phyloP scores from a whole-genome alignment of 2,329 filamentous ascomycete species.

The Raffaelea deltoideospora region DNA sequence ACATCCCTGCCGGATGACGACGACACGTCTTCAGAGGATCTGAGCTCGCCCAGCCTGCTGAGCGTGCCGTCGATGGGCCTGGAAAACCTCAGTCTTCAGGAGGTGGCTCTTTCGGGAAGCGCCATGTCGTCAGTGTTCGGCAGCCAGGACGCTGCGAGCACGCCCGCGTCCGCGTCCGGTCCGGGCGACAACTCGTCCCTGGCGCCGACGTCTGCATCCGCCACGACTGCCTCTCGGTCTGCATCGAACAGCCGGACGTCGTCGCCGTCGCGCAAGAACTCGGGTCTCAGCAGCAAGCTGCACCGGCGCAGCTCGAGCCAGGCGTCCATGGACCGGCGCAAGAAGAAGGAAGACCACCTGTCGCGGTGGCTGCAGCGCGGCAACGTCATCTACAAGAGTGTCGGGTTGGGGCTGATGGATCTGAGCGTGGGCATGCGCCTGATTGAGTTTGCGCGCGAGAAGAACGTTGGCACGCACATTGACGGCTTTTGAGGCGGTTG shows the following conservation, averaged over 20 bases:
- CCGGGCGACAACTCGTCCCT: neutral
- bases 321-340: constrained; percentile 10
- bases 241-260: constrained; percentile 10
- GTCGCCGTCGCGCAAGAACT: constrained; percentile 3
- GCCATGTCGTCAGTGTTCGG: constrained; percentile 25
- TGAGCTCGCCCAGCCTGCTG: constrained; percentile 2
- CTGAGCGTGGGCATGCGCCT: constrained; percentile 45
- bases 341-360: constrained; percentile 29
- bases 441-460: constrained; percentile 37
- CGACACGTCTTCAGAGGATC: constrained; percentile 12
- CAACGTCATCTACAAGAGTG: constrained; percentile 55
- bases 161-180: neutral
- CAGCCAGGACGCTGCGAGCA: constrained; percentile 3
- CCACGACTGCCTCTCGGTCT: too few relatives aligned
- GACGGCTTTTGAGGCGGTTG: constrained; percentile 38
- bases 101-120: constrained; percentile 3
- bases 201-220: too few relatives aligned
- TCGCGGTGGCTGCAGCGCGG: constrained; percentile 42
- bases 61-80: constrained; percentile 3
- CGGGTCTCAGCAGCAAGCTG: constrained; percentile 7
- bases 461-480: constrained; percentile 37
- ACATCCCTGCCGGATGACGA: constrained; percentile 24
- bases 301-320: constrained; percentile 17
- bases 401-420: constrained; percentile 53
- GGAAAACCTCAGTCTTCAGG: constrained; percentile 7